phyloP scores from a whole-genome alignment of 2,329 filamentous ascomycete genomes.

The Magnaporthiopsis incrustans region DNA sequence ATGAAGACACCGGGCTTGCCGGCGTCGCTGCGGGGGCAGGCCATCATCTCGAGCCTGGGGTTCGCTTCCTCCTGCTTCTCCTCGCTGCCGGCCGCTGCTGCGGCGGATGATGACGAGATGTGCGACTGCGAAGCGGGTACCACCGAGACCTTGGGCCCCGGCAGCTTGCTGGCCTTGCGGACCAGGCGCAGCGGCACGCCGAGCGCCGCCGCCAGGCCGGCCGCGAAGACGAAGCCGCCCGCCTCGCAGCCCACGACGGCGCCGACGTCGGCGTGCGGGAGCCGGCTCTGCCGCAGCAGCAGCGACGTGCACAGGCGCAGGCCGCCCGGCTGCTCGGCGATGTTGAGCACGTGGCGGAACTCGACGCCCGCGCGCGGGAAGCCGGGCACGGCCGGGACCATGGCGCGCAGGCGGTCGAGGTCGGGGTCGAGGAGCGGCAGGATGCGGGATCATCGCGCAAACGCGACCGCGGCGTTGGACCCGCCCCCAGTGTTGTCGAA shows the following conservation, averaged over 20 bases:
- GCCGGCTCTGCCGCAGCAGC: conserved; percentile 30
- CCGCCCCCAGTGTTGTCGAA: conserved; percentile 17
- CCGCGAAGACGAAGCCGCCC: conserved; percentile 48
- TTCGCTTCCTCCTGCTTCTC: conserved; percentile 26
- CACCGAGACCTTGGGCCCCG: conserved; percentile 44
- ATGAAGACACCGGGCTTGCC: conserved; percentile 33
- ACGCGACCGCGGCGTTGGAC: conserved; percentile 28
- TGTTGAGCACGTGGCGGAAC: conserved; percentile 51
- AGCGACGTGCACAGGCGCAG: conserved; percentile 42
- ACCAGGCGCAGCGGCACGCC: conserved; percentile 39
- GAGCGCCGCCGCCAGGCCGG: conserved; percentile 35
- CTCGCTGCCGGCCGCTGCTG: conserved; percentile 36
- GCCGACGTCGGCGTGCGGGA: conserved; percentile 32
- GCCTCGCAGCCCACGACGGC: conserved; percentile 45
- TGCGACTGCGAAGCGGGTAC: conserved; percentile 36
- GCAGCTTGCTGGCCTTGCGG: conserved; percentile 50
- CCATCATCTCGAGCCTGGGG: conserved; percentile 18
- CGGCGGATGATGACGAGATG: conserved; percentile 16
- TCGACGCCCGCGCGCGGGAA: conserved; percentile 43
- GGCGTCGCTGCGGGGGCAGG: conserved; percentile 24
- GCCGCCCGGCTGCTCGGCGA: conserved; percentile 42
- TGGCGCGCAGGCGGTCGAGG: conserved; percentile 34
- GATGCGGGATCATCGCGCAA: conserved; percentile 33
- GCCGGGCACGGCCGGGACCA: conserved; percentile 39
- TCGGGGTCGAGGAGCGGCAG: conserved; percentile 38